Conservation (phyloP, 2,329 filamentous ascomycete species). For the Sclerotinia borealis region DNA sequence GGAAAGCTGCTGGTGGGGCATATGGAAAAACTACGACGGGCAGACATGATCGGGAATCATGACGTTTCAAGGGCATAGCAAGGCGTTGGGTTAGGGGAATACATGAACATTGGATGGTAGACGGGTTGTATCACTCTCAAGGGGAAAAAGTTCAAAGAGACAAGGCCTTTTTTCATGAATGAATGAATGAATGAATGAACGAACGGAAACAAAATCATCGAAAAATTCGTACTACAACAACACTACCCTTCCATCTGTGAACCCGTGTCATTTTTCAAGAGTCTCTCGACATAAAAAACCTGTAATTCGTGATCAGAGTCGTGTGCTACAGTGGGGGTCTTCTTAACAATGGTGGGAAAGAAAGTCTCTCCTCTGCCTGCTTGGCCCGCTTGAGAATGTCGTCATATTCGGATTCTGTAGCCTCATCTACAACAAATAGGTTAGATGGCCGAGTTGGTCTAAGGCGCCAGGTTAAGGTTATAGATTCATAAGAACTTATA, state of each 20-base stretch:
- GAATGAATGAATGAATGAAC: background rate
- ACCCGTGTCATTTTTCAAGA: background rate
- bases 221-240: background rate
- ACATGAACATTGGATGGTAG: background rate
- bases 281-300: too few relatives aligned
- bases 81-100: slow-evolving; percentile 1
- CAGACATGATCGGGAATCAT: background rate
- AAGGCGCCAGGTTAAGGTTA: slow-evolving; percentile 9
- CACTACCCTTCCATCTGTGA: background rate
- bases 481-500: background rate
- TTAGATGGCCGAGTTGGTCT: slow-evolving; percentile 9
- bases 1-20: slow-evolving; percentile 67
- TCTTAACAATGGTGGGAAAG: background rate
- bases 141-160: background rate
- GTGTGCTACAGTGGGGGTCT: background rate
- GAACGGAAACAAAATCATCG: background rate
- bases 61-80: background rate
- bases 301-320: background rate
- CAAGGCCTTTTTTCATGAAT: background rate
- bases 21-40: slow-evolving; percentile 28
- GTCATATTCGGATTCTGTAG: background rate
- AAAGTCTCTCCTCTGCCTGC: background rate
- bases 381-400: background rate
- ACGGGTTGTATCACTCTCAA: background rate
- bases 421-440: fast-evolving